Base-by-base conservation (phyloP, 164 flowering plant species). In the Taxillus chinensis region DNA sequence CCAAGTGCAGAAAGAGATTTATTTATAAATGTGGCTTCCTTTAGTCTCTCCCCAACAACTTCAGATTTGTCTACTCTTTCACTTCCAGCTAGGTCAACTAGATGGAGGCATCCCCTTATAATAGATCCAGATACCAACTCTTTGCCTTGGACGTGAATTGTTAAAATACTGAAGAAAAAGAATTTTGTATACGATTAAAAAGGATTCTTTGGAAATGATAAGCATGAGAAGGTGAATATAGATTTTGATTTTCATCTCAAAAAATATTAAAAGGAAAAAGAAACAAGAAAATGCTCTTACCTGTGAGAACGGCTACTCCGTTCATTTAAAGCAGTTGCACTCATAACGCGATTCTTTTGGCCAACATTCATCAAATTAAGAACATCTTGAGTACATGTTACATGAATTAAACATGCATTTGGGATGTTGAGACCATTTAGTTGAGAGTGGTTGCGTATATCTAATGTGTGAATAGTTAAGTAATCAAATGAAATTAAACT, bases 81-180 rank as follows among this genome's bases (percentile, higher is more conserved):
- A 73, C 98, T 92, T 66, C 98, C 98, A 67, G 98, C 98, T 51
- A 92, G 74, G 74, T 89, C 98, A 15, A 92, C 96, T n/a, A 92
- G 73, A 79, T 92, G 90, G 46, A 92, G 90, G 73, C 93, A 86
- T 38, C 93, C 92, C 55, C 77, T 73, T 39, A 87, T 78, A 49
- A 77, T 75, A 38, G 89, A 71, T 56, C 90, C 92, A 15, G 92
- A 80, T 37, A 67, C 79, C 49, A 81, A 53, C 58, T 89, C 98
- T 73, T 69, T 87, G 68, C 98, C 98, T 15, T 80, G 79, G 59
- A 92, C 90, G 75, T 89, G 96, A 71, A 90, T 80, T 39, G 93
- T 83, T 56, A 92, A 74, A 57, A 87, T 79, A 70, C 98, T 92
- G 77, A 55, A 75, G 13, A 62, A n/a, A n/a, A n/a, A n/a, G n/a